Conservation (phyloP, 495 filamentous ascomycete genomes). For the Acidomyces sp. region DNA sequence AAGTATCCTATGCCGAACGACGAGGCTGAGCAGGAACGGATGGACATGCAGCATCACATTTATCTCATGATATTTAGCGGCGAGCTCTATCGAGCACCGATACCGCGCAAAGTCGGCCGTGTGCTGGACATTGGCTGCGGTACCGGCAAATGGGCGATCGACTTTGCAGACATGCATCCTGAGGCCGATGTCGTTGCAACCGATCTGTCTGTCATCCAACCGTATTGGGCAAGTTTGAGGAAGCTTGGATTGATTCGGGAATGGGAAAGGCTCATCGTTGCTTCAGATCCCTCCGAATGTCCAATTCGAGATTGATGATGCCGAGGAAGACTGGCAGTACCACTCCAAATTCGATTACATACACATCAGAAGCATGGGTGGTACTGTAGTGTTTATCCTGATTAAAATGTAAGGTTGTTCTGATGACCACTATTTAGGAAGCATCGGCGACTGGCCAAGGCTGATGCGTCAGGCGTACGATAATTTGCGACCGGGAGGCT, state of each 20-base stretch:
- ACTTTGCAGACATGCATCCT: conserved; percentile 15
- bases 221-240: too few relatives aligned
- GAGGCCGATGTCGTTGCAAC: conserved; percentile 18
- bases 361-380: too few relatives aligned
- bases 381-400: conserved; percentile 42
- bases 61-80: conserved; percentile 19
- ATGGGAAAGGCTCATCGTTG: too few relatives aligned
- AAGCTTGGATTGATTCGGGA: too few relatives aligned
- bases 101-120: conserved; percentile 37
- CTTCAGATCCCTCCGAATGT: conserved; percentile 40
- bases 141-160: conserved; percentile 62
- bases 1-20: conserved; percentile 12
- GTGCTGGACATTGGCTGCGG: conserved; percentile 50
- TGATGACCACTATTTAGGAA: conserved; percentile 19
- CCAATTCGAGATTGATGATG: conserved; percentile 44
- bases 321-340: conserved; percentile 40
- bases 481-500: conserved; percentile 47
- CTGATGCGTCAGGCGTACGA: conserved; percentile 28
- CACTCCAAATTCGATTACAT: conserved; percentile 49
- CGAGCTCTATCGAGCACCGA: conserved; percentile 42
- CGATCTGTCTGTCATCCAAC: conserved; percentile 28
- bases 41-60: conserved; percentile 15
- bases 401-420: too few relatives aligned
- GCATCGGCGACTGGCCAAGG: conserved; percentile 38
- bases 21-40: conserved; percentile 11